phyloP scores from a whole-genome alignment of 306 rosid species.

The barrel medic (Medicago truncatula) region DNA sequence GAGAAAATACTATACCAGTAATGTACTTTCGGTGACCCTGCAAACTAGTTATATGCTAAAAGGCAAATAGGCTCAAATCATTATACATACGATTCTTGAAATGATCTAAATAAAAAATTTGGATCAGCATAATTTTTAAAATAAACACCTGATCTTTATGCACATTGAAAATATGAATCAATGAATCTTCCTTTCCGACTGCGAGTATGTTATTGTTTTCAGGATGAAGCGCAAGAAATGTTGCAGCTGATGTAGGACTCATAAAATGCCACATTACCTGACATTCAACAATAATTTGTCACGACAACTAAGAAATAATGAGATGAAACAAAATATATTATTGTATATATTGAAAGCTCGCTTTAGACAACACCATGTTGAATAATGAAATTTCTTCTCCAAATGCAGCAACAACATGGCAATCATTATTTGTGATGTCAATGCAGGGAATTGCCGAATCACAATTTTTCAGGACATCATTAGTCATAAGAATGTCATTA shows the following conservation, averaged over 20 bases:
- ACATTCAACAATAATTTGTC: constrained; percentile 22
- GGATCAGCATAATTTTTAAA: neutral
- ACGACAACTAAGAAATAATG: neutral
- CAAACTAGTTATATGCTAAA: constrained; percentile 62
- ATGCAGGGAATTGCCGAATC: constrained; percentile 58
- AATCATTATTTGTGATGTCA: constrained; percentile 62
- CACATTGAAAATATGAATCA: constrained; percentile 59
- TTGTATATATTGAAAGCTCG: neutral
- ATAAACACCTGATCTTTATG: constrained; percentile 58
- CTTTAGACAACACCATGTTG: constrained; percentile 26
- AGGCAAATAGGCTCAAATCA: constrained; percentile 24
- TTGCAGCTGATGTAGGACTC: constrained; percentile 71
- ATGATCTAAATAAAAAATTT: constrained; percentile 25
- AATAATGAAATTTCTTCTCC: constrained; percentile 67
- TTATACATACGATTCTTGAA: neutral
- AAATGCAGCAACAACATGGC: constrained; percentile 56
- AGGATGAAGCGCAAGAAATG: constrained; percentile 71
- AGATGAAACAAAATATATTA: neutral
- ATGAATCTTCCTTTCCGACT: constrained; percentile 75
- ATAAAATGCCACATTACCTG: constrained; percentile 68
- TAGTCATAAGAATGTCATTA: constrained; percentile 18
- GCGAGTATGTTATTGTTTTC: constrained; percentile 76
- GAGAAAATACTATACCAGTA: constrained; percentile 73
- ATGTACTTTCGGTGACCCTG: constrained; percentile 73
- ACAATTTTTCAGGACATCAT: constrained; percentile 14